Evolutionary conservation across 2,329 filamentous ascomycete species (phyloP), one percentile per base, ranked within the genome.

Genomic region (Byssothecium circinans): DNA sequence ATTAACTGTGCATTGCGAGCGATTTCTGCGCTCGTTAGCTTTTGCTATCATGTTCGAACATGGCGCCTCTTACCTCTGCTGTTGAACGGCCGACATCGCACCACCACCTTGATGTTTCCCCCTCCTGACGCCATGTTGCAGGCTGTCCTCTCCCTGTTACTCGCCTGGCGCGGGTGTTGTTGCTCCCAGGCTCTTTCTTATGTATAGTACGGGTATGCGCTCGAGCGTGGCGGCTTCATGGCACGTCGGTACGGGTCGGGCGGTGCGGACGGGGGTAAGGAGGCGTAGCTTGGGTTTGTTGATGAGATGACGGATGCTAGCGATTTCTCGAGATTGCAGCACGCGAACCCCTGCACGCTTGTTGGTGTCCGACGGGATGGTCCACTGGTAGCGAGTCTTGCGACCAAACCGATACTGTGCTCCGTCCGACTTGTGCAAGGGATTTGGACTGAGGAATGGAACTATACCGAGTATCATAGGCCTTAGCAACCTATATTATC

Each of bases 101-200:
- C 94, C 80, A 99, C 94, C 78, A 99, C 94, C 86, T 99, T 99
- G 74, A 99, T 99, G 71, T 99, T 99, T 70, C 94, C 91, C 76
- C 88, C 91, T 67, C 89, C 89, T 62, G 82, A 80, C 62, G 82
- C 81, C 86, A 89, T 89, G 54, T 46, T 61, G 58, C 25, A 11
- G 18, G 25, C n/a, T 18, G 20, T 34, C 20, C 25, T 40, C 37
- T 43, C 43, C 48, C 41, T 45, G 47, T 27, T 40, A 37, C 45
- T 27, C 40, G 30, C 23, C 45, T 34, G 45, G 23, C 29, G 38
- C n/a, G n/a, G n/a, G 51, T 42, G 49, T 29, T 33, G 27, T 18
- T 32, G 25, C 41, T 27, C 25, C 25, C 25, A 27, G 25, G 25
- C 25, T 27, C 25, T 27, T 27, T 11, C 7, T 11, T 27, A 11